Evolutionary conservation across 2,329 filamentous ascomycete genomes (phyloP), one percentile per base, ranked within the genome.

Genomic region (Aphanocladium album): DNA sequence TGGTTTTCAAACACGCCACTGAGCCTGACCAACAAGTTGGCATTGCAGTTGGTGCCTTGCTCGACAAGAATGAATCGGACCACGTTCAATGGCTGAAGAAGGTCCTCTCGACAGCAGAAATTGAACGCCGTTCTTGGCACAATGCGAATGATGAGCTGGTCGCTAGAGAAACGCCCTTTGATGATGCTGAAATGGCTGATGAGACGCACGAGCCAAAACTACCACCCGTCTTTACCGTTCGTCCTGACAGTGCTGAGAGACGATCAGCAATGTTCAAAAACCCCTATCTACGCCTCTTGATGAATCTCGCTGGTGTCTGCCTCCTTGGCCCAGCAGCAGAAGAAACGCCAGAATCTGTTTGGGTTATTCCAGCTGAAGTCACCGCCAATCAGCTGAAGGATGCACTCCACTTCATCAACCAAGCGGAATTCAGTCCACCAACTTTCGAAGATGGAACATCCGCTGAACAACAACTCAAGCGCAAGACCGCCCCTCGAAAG

Each of bases 261-360:
- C 86, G 87, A 55, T 82, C 81, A 23, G 89, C 91, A 27, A 87
- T 96, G 75, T 96, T 96, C 78, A 96, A 91, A 70, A 96, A 98
- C 73, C 87, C 90, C 11, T 88, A 93, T 68, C 81, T 98, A 2
- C 89, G 93, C 37, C 85, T 98, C 1, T 82, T 99, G 3, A 89
- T 98, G 83, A 88, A 81, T 1, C 80, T 95, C 0, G 80, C 89
- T 19, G 90, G 89, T 0, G 84, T 96, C 63, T 81, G 89, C 67
- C 81, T 87, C 4, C 73, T 82, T 9, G 73, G 75, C 0, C 77
- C 80, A 0, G 73, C 73, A 0, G 68, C 80, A 3, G 87, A 91
- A 46, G 90, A 96, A 69, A 87, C 90, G 3, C 81, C 83, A 1
- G 89, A 93, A 61, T 88, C 89, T 1, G 78, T 81, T 1, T 98